Evolutionary conservation across 2,329 filamentous ascomycete species (phyloP).

Genomic region (Epicoccum sorghinum): DNA sequence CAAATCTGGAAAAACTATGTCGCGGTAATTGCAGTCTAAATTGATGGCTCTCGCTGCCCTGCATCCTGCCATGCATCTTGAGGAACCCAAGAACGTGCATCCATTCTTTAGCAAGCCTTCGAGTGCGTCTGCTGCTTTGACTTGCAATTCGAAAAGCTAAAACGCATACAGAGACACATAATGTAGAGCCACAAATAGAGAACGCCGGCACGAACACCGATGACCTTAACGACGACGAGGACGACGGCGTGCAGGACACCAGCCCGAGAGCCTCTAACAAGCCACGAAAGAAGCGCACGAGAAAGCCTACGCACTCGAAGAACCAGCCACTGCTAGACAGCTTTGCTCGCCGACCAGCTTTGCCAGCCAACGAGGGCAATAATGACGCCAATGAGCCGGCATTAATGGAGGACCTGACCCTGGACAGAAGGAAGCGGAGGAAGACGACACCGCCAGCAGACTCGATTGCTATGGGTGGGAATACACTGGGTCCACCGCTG

Average conservation of each 20-base stretch:
- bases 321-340: constrained; percentile 36
- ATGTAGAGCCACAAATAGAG: constrained; percentile 14
- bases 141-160: constrained; percentile 2
- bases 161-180: constrained; percentile 19
- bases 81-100: constrained; percentile 43
- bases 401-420: constrained; percentile 39
- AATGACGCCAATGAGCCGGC: neutral
- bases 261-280: constrained; percentile 21
- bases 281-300: constrained; percentile 32
- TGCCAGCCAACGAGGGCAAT: constrained; percentile 1
- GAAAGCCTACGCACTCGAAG: constrained; percentile 24
- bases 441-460: constrained; percentile 42
- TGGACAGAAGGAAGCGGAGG: constrained; percentile 45
- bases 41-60: constrained; percentile 48
- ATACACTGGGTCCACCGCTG: constrained; percentile 1
- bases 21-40: constrained; percentile 1
- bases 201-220: constrained; percentile 6
- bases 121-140: constrained; percentile 21
- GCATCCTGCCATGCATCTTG: constrained; percentile 47
- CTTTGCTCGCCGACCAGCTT: constrained; percentile 28
- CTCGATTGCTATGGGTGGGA: neutral
- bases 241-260: constrained; percentile 25
- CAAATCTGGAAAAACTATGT: neutral
- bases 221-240: constrained; percentile 26
- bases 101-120: constrained; percentile 47